Evolutionary conservation across 257 asterid species (phyloP).

Genomic region (Petrea volubilis): DNA sequence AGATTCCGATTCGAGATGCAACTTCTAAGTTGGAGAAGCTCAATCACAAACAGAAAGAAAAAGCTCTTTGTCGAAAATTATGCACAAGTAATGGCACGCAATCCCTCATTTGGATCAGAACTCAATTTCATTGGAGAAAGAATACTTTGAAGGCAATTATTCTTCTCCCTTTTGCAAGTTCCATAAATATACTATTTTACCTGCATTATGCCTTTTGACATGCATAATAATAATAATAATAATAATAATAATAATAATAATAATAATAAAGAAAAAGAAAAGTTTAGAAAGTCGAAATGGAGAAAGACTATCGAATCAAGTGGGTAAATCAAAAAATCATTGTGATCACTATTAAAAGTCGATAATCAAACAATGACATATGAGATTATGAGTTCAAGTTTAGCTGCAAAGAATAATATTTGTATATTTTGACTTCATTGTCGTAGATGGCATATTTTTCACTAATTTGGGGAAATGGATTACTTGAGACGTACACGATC

Average conservation of each 20-base stretch:
- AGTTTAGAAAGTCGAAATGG: not conserved
- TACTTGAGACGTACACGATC: not conserved
- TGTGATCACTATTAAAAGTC: not conserved
- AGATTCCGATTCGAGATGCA: constrained; percentile 32
- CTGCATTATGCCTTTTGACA: not conserved
- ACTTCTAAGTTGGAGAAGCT: not conserved
- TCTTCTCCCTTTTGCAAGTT: not conserved
- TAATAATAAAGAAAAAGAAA: too few species aligned
- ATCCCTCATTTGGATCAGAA: not conserved
- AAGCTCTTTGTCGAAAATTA: not conserved
- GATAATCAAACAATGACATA: not conserved
- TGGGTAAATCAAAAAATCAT: not conserved
- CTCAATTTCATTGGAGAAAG: constrained; percentile 6
- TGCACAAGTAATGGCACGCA: constrained; percentile 7
- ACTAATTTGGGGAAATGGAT: not conserved
- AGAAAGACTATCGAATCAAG: not conserved
- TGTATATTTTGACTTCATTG: not conserved
- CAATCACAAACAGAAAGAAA: not conserved
- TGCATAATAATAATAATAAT: too few species aligned
- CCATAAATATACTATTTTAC: constrained; percentile 1
- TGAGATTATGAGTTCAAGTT: not conserved
- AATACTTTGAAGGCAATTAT: not conserved
- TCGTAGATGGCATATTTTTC: not conserved
- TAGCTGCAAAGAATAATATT: not conserved
- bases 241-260: too few species aligned